Base-by-base conservation (phyloP, 2,329 filamentous ascomycete genomes). In the Lachnellula suecica region DNA sequence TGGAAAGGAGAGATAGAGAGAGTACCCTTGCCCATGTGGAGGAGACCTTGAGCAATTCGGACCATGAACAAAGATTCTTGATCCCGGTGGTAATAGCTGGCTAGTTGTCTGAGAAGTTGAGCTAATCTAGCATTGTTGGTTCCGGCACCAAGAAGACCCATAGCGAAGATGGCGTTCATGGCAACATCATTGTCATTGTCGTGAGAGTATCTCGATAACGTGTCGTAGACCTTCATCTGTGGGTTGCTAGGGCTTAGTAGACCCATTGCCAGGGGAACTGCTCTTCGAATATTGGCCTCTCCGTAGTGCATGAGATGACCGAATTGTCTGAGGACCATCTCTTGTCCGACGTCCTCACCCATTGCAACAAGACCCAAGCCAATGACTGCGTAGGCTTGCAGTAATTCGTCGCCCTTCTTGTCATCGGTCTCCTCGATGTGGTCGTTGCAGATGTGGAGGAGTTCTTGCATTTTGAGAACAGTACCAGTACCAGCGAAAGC, bases 171-270 rank as follows among this genome's bases (percentile, higher is more conserved):
- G 66, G 94, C 91, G 68, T 97, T 99, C 72, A 99, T 89, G 35
- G 94, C 94, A 43, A 99, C 94, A 66, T 99, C 94, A 57, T 93
- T 95, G 74, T 99, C 94, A 62, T 94, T 99, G 76, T 99, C 94
- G 81, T 99, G 94, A 59, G 89, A 95, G 80, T 99, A 99, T 67
- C 94, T 82, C 47, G 94, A 99, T 10, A 99, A 79, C 1, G 94
- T 99, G 71, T 99, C 94, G 76, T 99, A 99, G 44, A 99, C 89
- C 79, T 97, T 99, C 93, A 99, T 99, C 71, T 99, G 95, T 10
- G 94, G 94, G 75, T 99, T 99, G 75, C 91, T 97, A 11, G 95
- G 91, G 73, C 90, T 96, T 68, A 99, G 87, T 49, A 99, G 81
- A 66, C 92, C 95, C 91, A 99, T 95, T 23, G 94, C 94, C 49